Percentiles rank a stretch among this genome's conserved stretches.
phyloP scores from a whole-genome alignment of 345 rosid genomes.

The Barbarea vulgaris region DNA sequence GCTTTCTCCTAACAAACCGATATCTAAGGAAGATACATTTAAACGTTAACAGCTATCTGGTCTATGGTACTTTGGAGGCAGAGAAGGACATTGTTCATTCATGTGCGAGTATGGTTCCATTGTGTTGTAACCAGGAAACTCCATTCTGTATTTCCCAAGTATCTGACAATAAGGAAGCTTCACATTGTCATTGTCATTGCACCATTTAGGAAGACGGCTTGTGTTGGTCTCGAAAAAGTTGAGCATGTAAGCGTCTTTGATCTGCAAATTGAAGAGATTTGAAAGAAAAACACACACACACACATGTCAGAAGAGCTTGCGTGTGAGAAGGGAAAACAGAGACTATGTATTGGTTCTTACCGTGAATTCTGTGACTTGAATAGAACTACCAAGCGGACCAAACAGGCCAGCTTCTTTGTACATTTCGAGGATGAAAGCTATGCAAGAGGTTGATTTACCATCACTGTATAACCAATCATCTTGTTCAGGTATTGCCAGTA shows the following conservation, averaged over 20 bases:
- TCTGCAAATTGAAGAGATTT: conserved; percentile 45
- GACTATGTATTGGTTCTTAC: conserved; percentile 45
- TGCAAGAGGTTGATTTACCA: conserved; percentile 90
- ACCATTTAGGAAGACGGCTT: conserved; percentile 88
- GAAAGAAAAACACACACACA: not conserved
- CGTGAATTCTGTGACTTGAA: conserved; percentile 97
- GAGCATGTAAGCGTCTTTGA: conserved; percentile 84
- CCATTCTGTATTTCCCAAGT: conserved; percentile 85
- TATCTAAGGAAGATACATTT: conserved; percentile 5
- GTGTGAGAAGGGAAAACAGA: not conserved
- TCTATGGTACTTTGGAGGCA: conserved; percentile 80
- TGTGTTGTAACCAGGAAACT: conserved; percentile 84
- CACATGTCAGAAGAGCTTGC: not conserved
- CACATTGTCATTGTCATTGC: conserved; percentile 74
- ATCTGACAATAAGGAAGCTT: conserved; percentile 93
- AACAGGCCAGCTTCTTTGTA: conserved; percentile 95
- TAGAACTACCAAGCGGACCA: conserved; percentile 54
- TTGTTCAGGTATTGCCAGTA: conserved; percentile 81
- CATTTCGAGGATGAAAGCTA: conserved; percentile 89
- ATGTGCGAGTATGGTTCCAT: conserved; percentile 83
- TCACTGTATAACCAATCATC: conserved; percentile 92
- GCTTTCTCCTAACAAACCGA: conserved; percentile 3
- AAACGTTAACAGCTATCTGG: conserved; percentile 56
- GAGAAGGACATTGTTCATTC: conserved; percentile 85
- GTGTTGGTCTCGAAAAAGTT: conserved; percentile 71